A percentile compares a stretch with the other conserved stretches of the same genome.
phyloP scores from a whole-genome alignment of 129 eudicot genomes.

The Mikania micrantha region DNA sequence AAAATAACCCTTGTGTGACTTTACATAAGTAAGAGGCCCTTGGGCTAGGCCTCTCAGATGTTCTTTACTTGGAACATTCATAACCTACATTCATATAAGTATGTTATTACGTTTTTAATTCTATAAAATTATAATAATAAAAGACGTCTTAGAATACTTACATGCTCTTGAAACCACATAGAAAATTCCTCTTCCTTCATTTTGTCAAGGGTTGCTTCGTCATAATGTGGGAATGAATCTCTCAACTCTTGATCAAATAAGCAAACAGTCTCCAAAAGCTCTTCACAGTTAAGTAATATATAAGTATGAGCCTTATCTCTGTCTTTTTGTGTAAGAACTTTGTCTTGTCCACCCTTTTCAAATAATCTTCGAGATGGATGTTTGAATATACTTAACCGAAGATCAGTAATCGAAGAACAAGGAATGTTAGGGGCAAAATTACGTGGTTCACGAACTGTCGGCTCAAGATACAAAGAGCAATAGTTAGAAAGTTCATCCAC shows the following conservation, averaged over 20 bases:
- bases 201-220: not conserved
- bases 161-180: not conserved
- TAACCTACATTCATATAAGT: not conserved
- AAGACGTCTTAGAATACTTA: not conserved
- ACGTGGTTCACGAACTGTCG: too few relatives aligned
- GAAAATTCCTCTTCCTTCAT: not conserved
- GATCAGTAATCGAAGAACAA: not conserved
- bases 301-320: not conserved
- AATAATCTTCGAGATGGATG: not conserved
- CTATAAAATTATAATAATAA: not conserved
- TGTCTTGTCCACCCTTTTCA: not conserved
- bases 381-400: not conserved
- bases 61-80: not conserved
- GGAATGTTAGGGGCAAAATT: too few relatives aligned
- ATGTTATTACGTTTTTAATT: not conserved
- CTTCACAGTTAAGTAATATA: not conserved
- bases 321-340: not conserved
- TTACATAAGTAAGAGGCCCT: not conserved
- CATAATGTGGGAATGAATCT: not conserved
- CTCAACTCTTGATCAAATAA: not conserved
- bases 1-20: not conserved
- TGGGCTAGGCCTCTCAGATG: not conserved
- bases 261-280: not conserved
- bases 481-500: too few relatives aligned
- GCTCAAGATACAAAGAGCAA: too few relatives aligned